Base-by-base conservation (phyloP, 148 eudicot species). In the Rhododendron ferrugineum region DNA sequence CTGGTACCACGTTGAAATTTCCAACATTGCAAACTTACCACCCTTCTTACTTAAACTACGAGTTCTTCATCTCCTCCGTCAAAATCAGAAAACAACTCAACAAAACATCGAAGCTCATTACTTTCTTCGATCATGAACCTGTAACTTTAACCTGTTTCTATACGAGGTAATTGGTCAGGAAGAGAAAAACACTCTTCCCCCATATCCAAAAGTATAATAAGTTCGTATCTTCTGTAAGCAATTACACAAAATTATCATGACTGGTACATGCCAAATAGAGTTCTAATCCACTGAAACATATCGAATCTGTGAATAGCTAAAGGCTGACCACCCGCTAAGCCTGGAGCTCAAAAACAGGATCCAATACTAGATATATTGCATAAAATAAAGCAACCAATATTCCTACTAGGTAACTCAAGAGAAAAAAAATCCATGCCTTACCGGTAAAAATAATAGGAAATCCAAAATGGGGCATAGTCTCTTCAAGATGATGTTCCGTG, bases 401-500 rank as follows among this genome's bases (percentile, higher is more conserved):
- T 16, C 73, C 50, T 75, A 78, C 8, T 79, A 86, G 70, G 70
- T 40, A 87, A 79, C 77, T 79, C 26, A 72, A 84, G 49, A 70
- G 30, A 32, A 73, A 56, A 32, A 10, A 83, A 58, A 6, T 40
- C 2, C 49, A 84, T 84, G 80, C 58, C 84, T 80, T 36, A 42
- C 5, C 14, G 15, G 82, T 50, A 52, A 80, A 75, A 84, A 87
- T 30, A 52, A 34, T 34, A 28, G 52, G 47, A 72, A 40, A 64
- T 37, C 52, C 64, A 58, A 66, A 72, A 56, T 20, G 58, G 79
- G 10, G 32, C 37, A 46, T 36, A 52, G 18, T 18, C 28, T 78
- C 84, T 54, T 84, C 84, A 84, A 58, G 86, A 87, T 54, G 88
- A 87, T 84, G 64, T 4, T 22, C 32, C 15, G 11, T 46, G 42